These are phyloP conservation scores for Hygrocybe coccinea DNA, from an alignment of 768 basidiomycete species.

Conservation along the genomic window DNA sequence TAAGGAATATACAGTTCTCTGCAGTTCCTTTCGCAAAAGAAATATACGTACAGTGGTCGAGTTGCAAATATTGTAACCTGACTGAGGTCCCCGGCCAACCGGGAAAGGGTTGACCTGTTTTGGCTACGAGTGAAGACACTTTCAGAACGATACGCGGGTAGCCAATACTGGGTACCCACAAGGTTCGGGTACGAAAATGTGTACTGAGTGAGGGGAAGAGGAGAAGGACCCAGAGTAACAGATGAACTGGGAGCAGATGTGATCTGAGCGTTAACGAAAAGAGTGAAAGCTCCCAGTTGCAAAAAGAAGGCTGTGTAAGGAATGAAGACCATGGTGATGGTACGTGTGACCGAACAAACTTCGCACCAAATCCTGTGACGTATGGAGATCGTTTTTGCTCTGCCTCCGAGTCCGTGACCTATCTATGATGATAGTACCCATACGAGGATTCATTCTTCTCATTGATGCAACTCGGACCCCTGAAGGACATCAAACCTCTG, in stretches of 20 bases:
- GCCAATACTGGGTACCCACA: not conserved
- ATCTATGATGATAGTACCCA: no score
- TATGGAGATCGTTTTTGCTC: no score
- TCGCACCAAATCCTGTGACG: no score
- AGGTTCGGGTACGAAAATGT: not conserved
- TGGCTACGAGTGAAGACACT: slow-evolving; percentile 4
- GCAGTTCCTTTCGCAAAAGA: not conserved
- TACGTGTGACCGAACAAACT: no score
- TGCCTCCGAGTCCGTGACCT: no score
- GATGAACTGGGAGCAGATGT: not conserved
- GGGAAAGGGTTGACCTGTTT: slow-evolving; percentile 11
- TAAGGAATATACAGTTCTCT: not conserved
- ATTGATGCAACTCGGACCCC: no score
- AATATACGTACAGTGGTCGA: slow-evolving; percentile 47
- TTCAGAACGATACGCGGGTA: not conserved
- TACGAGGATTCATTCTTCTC: no score
- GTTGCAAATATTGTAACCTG: slow-evolving; percentile 59
- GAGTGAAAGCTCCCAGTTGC: no score
- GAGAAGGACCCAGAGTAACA: not conserved
- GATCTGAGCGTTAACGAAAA: not conserved
- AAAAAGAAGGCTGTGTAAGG: no score
- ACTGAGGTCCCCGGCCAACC: slow-evolving; percentile 45
- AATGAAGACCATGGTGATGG: no score
- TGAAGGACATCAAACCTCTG: no score
- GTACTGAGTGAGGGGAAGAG: not conserved